These are phyloP conservation scores for Torulaspora maleeae DNA, from an alignment of 805 yeast genomes.

Conservation along the genomic window DNA sequence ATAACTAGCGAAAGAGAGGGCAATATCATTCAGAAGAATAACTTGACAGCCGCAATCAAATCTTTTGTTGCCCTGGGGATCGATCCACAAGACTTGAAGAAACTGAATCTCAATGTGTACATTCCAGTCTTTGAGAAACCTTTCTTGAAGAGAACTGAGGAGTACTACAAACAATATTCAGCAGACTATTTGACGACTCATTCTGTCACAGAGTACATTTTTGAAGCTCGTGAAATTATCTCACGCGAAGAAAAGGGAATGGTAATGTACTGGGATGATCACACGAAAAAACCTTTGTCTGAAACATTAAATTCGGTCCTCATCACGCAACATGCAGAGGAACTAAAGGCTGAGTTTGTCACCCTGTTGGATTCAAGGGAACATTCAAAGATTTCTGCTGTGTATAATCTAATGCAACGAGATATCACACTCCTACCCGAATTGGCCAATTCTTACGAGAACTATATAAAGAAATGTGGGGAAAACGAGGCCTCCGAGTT, in stretches of 20 bases:
- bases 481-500: slow-evolving; percentile 28
- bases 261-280: slow-evolving; percentile 75
- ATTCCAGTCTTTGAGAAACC: slow-evolving; percentile 71
- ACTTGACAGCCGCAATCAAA: slow-evolving; percentile 68
- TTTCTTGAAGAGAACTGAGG: slow-evolving; percentile 65
- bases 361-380: slow-evolving; percentile 59
- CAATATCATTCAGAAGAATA: slow-evolving; percentile 60
- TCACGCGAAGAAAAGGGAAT: slow-evolving; percentile 79
- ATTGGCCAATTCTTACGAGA: slow-evolving; percentile 65
- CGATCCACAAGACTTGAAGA: slow-evolving; percentile 83
- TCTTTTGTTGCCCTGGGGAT: slow-evolving; percentile 88
- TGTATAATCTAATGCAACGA: slow-evolving; percentile 70
- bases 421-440: slow-evolving; percentile 78
- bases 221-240: slow-evolving; percentile 75
- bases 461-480: slow-evolving; percentile 66
- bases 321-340: slow-evolving; percentile 71
- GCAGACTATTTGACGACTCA: slow-evolving; percentile 59
- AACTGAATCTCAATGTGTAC: slow-evolving; percentile 77
- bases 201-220: slow-evolving; percentile 86
- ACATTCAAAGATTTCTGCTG: slow-evolving; percentile 64
- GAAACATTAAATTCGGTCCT: slow-evolving; percentile 71
- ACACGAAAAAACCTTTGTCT: slow-evolving; percentile 71
- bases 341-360: slow-evolving; percentile 71
- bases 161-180: slow-evolving; percentile 54
- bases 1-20: slow-evolving; percentile 77